Evolutionary conservation across 1,139 yeast genomes (phyloP), one percentile per base, ranked within the genome.

Genomic region (Sugiyamaella japonica): DNA sequence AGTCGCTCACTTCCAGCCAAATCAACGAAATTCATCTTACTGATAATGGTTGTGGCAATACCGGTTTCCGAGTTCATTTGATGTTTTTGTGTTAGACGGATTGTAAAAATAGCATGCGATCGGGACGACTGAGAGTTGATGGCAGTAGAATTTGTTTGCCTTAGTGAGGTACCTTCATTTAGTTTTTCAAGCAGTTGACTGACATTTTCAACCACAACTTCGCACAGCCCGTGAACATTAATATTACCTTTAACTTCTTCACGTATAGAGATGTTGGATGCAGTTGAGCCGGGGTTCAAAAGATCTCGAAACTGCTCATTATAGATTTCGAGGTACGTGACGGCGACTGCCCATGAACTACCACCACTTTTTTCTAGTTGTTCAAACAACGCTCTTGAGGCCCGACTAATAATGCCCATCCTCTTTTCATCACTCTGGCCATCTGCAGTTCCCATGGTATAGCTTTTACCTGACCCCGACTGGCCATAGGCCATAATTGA

Each of bases 1-100:
- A 89, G 81, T 63, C 89, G 85, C 66, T 86, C 95, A 37, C 91
- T 85, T 0, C 97, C 97, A 0, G 97, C 97, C 57, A 89, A 76
- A 73, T 89, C 97, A 5, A 89, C 95, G 43, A 89, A 73, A 65
- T 88, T 87, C 67, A 89, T 76, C 62, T 84, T 65, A 43, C 64
- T 59, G 3, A 64, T 59, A 23, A 62, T 52, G 4, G 66, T 62
- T 83, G 64, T 61, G 4, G 57, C 41, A n/a, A 61, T 56, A 8
- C 62, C 65, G 9, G 63, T 59, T 12, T 55, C 61, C 1, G 60
- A 59, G 29, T 58, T 57, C 12, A 48, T 49, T 8, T 53, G 60
- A 23, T 55, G 56, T 47, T n/a, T n/a, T n/a, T 63, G 65, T 1
- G 66, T 63, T 32, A 66, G 57, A 36, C 60, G 62, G 37, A 66